phyloP scores from a whole-genome alignment of 768 basidiomycete genomes.

The Ramaria rubella region DNA sequence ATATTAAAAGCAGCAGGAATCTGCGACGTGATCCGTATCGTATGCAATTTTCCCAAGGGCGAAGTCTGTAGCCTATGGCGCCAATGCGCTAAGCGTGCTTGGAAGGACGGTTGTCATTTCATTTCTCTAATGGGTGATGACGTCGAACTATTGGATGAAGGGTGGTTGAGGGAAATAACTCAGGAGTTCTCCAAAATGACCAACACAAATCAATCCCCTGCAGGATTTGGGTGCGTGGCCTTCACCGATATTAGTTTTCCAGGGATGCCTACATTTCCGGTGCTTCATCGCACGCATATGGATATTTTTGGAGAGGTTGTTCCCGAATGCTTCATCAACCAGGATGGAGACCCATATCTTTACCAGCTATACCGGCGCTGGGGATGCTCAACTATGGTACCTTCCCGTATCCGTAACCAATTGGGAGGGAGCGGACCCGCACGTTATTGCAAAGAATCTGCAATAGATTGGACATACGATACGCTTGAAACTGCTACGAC shows the following conservation, averaged over 20 bases:
- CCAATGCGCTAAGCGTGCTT: constrained; percentile 42
- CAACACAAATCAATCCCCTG: constrained; percentile 24
- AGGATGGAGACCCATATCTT: constrained; percentile 53
- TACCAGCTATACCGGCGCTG: constrained; percentile 57
- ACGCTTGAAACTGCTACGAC: constrained; percentile 37
- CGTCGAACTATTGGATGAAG: constrained; percentile 41
- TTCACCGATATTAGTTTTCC: constrained; percentile 51
- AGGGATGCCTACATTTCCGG: constrained; percentile 58
- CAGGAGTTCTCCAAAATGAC: constrained; percentile 33
- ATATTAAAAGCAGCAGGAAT: constrained; percentile 35
- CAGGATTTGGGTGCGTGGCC: constrained; percentile 50
- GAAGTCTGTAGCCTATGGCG: constrained; percentile 51
- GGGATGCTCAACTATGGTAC: constrained; percentile 42
- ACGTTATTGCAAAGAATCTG: constrained; percentile 42
- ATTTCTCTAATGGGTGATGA: constrained; percentile 52
- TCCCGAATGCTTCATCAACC: constrained; percentile 48
- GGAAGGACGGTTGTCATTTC: constrained; percentile 43
- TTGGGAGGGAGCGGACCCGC: constrained; percentile 41
- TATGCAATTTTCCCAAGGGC: constrained; percentile 36
- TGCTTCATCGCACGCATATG: constrained; percentile 49
- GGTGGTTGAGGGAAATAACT: constrained; percentile 44
- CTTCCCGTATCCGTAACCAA: constrained; percentile 35
- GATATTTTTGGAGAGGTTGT: constrained; percentile 50
- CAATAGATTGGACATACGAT: constrained; percentile 43
- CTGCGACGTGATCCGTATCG: constrained; percentile 28